Conservation (phyloP, 2,329 filamentous ascomycete genomes). For the Chaetomiaceae sp. region DNA sequence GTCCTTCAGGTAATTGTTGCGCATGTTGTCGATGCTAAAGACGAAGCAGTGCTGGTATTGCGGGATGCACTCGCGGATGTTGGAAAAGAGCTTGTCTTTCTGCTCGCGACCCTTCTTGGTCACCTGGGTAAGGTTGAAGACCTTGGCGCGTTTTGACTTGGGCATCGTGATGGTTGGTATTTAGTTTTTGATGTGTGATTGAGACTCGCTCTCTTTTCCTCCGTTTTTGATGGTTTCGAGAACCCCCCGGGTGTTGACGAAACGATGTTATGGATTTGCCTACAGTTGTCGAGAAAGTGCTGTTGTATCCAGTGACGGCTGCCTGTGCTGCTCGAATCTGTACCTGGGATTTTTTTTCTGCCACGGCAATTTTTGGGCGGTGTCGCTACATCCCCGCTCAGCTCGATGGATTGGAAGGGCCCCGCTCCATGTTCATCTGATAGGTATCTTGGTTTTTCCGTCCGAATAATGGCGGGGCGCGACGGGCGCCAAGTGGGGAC, state of each 20-base stretch:
- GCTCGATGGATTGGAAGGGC: not conserved
- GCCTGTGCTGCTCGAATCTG: not conserved
- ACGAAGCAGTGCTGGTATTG: slow-evolving; percentile 89
- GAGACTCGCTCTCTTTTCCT: too few relatives aligned
- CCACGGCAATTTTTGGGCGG: slow-evolving; percentile 28
- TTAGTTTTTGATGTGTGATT: not conserved
- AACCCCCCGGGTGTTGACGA: too few relatives aligned
- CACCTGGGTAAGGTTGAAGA: slow-evolving; percentile 87
- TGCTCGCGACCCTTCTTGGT: slow-evolving; percentile 91
- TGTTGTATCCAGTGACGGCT: not conserved
- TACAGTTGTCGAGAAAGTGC: not conserved
- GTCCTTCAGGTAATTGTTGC: slow-evolving; percentile 92
- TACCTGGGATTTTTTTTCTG: slow-evolving; percentile 23
- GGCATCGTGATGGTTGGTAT: slow-evolving; percentile 60
- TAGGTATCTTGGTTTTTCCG: slow-evolving; percentile 5
- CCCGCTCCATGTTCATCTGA: slow-evolving; percentile 8
- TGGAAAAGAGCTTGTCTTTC: slow-evolving; percentile 81
- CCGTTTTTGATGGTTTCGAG: too few relatives aligned
- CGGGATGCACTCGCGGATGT: slow-evolving; percentile 79
- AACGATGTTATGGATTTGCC: too few relatives aligned
- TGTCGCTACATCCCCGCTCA: slow-evolving; percentile 12
- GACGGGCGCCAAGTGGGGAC: too few relatives aligned
- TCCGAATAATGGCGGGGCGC: not conserved
- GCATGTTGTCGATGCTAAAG: slow-evolving; percentile 94
- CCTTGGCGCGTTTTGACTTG: slow-evolving; percentile 87